phyloP scores from a whole-genome alignment of 2,329 filamentous ascomycete genomes.

The Fusarium graminum region DNA sequence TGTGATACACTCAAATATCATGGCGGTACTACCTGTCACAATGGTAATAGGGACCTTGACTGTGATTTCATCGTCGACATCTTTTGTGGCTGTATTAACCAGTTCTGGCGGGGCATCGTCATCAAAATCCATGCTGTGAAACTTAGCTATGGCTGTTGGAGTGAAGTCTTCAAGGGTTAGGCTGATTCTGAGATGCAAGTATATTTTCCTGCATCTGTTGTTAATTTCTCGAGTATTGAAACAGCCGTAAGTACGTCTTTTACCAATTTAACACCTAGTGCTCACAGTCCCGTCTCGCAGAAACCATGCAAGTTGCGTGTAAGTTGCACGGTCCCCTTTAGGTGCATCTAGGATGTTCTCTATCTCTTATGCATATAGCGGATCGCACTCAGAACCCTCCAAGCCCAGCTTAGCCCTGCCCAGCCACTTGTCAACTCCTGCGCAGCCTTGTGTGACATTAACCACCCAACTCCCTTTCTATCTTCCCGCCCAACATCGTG shows the following conservation, averaged over 20 bases:
- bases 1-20: background rate
- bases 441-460: slow-evolving; percentile 37
- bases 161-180: background rate
- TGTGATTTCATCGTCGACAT: slow-evolving; percentile 63
- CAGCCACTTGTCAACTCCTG: slow-evolving; percentile 33
- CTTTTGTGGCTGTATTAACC: slow-evolving; percentile 58
- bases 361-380: slow-evolving; percentile 44
- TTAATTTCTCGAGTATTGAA: background rate
- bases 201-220: background rate
- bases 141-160: slow-evolving; percentile 2
- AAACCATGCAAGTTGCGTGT: slow-evolving; percentile 18
- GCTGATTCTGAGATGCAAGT: background rate
- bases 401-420: slow-evolving; percentile 28
- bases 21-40: slow-evolving; percentile 72
- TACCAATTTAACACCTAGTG: background rate
- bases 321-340: slow-evolving; percentile 44
- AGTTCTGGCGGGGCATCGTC: slow-evolving; percentile 77
- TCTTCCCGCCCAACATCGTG: slow-evolving; percentile 32
- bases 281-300: slow-evolving; percentile 9
- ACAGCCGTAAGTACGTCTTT: background rate
- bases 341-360: slow-evolving; percentile 19
- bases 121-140: slow-evolving; percentile 68
- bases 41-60: slow-evolving; percentile 87
- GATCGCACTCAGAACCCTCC: slow-evolving; percentile 12
- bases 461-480: slow-evolving; percentile 28